These are phyloP conservation scores for Chaetothyriales sp. DNA, from an alignment of 2,329 filamentous ascomycete genomes.

Conservation along the genomic window DNA sequence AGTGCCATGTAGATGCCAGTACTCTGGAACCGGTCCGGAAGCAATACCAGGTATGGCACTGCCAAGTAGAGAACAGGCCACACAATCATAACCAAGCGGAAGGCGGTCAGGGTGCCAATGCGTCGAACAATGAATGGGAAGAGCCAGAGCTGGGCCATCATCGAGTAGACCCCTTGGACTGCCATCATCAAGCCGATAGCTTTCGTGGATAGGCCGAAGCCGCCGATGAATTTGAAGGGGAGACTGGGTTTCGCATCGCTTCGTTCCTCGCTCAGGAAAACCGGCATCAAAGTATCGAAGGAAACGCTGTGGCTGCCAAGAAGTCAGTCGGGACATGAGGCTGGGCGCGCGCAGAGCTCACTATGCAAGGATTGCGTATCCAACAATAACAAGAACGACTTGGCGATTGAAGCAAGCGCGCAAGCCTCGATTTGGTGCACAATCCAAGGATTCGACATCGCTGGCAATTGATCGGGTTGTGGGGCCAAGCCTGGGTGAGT, in stretches of 20 bases:
- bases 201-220: constrained; percentile 69
- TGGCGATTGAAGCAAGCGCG: constrained; percentile 64
- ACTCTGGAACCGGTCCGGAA: constrained; percentile 57
- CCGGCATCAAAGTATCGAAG: constrained; percentile 82
- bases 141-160: constrained; percentile 69
- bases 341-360: constrained; percentile 35
- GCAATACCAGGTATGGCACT: constrained; percentile 75
- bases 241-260: constrained; percentile 35
- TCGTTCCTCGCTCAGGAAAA: constrained; percentile 59
- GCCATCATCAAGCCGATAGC: constrained; percentile 79
- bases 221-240: constrained; percentile 78
- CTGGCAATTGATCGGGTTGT: constrained; percentile 22
- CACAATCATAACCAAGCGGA: constrained; percentile 61
- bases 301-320: constrained; percentile 75
- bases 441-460: constrained; percentile 29
- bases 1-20: constrained; percentile 62
- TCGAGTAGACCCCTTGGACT: constrained; percentile 75
- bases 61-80: constrained; percentile 81
- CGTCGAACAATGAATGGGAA: constrained; percentile 63
- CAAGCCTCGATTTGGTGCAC: constrained; percentile 27
- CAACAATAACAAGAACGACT: constrained; percentile 46
- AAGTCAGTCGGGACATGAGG: constrained; percentile 18
- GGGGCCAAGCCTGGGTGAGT: constrained; percentile 35
- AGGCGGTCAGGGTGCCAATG: constrained; percentile 65
- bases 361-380: constrained; percentile 75